Base-by-base conservation (phyloP, 2,329 filamentous ascomycete species). In the Pseudopyricularia cyperi region DNA sequence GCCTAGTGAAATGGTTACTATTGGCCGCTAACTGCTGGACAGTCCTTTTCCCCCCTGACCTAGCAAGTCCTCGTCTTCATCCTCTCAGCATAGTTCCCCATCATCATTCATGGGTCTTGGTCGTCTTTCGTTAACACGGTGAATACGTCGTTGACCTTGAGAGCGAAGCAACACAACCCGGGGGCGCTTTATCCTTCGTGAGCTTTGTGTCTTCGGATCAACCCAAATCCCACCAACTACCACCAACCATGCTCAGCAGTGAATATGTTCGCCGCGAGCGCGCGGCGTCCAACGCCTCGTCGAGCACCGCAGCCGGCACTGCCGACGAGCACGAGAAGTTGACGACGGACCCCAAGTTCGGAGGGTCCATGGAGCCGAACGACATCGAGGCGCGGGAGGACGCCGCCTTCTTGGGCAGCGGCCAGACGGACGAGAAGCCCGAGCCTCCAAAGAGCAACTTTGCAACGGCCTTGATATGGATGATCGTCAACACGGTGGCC, bases 401-500 rank as follows among this genome's bases (percentile, higher is more conserved):
- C 47, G 68, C 69, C 37, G 68, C 66, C 50, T 62, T 71, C 9
- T 61, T 76, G 39, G 28, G 24, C 12, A 19, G 34, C 15, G 15
- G 26, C 55, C 67, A 33, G 12, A 53, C 57, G 26, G 53, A 56
- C n/a, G 63, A 66, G 42, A 63, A 68, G 55, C 52, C 63, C 7
- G 64, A 67, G 12, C 55, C 66, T 8, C 58, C 64, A 33, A 63
- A 66, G 54, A 55, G 61, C 33, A 65, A 66, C 15, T 66, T 71
- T 48, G 58, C 58, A 28, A 65, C 69, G 37, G 66, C 70, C 4
- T 52, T 75, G 19, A 63, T 73, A 51, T 83, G 80, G 79, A 82
- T 81, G 65, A 58, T 67, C 39, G 68, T 82, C 59, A 83, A 83
- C 60, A 82, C 77, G 15, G 55, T 82, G 55, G 78, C 80, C 3